Evolutionary conservation across 108 stramenopile species (phyloP).

Genomic region (Pinguiococcus pyrenoidosus): DNA sequence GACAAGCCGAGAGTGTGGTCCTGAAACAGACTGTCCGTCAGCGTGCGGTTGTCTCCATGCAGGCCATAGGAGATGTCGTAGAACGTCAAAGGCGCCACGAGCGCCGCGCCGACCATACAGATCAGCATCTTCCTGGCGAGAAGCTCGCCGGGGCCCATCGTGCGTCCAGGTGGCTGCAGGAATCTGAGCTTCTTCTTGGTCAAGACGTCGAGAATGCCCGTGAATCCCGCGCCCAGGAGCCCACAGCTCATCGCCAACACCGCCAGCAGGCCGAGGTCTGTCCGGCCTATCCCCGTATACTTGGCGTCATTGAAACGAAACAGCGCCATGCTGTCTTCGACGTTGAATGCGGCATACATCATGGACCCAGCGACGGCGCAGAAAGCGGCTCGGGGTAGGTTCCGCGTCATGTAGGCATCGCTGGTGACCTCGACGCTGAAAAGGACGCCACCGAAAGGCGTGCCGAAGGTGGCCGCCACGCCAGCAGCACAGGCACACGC

Average conservation of each 20-base stretch:
- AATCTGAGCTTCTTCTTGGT: slow-evolving; percentile 4
- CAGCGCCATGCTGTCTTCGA: slow-evolving; percentile 5
- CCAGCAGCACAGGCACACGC: slow-evolving; percentile 33
- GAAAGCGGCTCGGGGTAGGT: slow-evolving; percentile 17
- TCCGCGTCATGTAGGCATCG: slow-evolving; percentile 21
- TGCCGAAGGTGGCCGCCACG: slow-evolving; percentile 26
- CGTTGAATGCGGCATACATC: slow-evolving; percentile 5
- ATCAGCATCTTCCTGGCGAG: background rate
- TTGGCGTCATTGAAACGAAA: slow-evolving; percentile 3
- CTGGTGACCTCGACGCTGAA: slow-evolving; percentile 29
- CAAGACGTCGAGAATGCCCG: slow-evolving; percentile 10
- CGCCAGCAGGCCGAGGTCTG: slow-evolving; percentile 19
- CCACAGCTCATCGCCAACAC: slow-evolving; percentile 27
- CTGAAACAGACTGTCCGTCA: slow-evolving; percentile 9
- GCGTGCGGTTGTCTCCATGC: background rate
- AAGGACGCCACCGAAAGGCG: slow-evolving; percentile 24
- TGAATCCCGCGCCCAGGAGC: slow-evolving; percentile 23
- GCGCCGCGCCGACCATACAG: slow-evolving; percentile 3
- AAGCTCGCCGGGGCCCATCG: background rate
- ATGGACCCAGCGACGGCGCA: slow-evolving; percentile 21
- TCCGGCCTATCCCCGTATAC: background rate
- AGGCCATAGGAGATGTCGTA: background rate
- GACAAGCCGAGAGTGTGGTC: background rate
- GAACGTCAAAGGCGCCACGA: background rate
- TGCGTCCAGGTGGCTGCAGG: background rate